Conservation (phyloP, 2,329 filamentous ascomycete species). For the Tolypocladium ophioglossoides region DNA sequence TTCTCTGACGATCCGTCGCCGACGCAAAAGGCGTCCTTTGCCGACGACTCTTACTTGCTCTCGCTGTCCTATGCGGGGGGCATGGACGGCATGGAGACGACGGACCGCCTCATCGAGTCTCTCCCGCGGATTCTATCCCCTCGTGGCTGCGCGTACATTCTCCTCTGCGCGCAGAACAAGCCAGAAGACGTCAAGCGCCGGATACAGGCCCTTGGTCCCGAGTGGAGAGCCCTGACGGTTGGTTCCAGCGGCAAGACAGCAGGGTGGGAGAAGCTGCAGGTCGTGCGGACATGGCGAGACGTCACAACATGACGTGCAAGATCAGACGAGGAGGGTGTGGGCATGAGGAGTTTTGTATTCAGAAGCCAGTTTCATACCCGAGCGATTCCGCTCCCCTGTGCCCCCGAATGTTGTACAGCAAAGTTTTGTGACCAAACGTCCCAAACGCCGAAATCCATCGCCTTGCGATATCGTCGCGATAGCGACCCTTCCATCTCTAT, state of each 20-base stretch:
- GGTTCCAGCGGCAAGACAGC: slow-evolving; percentile 76
- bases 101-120: slow-evolving; percentile 61
- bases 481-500: slow-evolving; percentile 3
- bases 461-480: slow-evolving; percentile 14
- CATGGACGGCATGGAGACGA: slow-evolving; percentile 86
- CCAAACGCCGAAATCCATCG: slow-evolving; percentile 24
- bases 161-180: slow-evolving; percentile 85
- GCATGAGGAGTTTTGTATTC: slow-evolving; percentile 2
- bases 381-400: neutral
- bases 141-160: slow-evolving; percentile 74
- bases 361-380: slow-evolving; percentile 1
- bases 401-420: neutral
- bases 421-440: slow-evolving; percentile 21
- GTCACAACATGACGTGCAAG: neutral
- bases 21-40: slow-evolving; percentile 42
- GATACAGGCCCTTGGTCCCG: slow-evolving; percentile 39
- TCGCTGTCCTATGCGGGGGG: slow-evolving; percentile 85
- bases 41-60: slow-evolving; percentile 73
- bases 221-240: slow-evolving; percentile 69
- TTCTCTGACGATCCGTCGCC: slow-evolving; percentile 14
- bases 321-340: neutral
- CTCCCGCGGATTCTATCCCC: slow-evolving; percentile 53
- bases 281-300: slow-evolving; percentile 73
- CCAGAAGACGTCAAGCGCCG: slow-evolving; percentile 61
- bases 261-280: slow-evolving; percentile 89